phyloP scores from a whole-genome alignment of 2,329 filamentous ascomycete genomes.

The Neonectria hederae region DNA sequence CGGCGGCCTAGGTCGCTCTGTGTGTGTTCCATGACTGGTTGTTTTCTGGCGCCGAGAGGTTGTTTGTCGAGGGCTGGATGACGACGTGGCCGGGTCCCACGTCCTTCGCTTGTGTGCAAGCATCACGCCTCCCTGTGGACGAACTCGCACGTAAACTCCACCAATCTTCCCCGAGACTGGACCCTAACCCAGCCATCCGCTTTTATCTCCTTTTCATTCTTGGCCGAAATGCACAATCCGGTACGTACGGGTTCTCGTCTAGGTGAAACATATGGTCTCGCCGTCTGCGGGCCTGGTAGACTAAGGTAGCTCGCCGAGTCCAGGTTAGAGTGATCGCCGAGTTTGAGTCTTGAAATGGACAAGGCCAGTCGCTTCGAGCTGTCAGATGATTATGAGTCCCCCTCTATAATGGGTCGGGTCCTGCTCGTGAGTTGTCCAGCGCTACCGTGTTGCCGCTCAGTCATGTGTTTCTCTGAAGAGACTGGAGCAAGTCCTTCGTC shows the following conservation, averaged over 20 bases:
- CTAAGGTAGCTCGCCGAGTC: background rate
- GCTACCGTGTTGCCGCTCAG: background rate
- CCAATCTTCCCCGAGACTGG: conserved; percentile 13
- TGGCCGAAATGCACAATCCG: conserved; percentile 7
- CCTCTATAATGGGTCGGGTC: background rate
- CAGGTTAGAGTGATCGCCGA: background rate
- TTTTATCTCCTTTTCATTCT: background rate
- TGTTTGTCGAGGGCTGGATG: conserved; percentile 5
- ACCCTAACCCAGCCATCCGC: conserved; percentile 7
- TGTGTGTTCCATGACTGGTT: conserved; percentile 1
- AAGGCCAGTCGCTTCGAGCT: background rate
- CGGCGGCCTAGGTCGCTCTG: background rate
- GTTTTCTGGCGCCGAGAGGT: background rate
- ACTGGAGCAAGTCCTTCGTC: background rate
- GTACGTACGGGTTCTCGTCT: background rate
- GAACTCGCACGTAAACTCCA: conserved; percentile 8
- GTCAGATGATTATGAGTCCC: background rate
- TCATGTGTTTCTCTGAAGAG: background rate
- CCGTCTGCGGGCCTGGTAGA: background rate
- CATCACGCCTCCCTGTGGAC: background rate
- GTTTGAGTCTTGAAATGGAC: background rate
- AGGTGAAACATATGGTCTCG: conserved; percentile 12
- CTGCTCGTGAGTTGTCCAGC: background rate
- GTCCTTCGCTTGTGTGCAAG: background rate
- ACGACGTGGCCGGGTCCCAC: conserved; percentile 12